Evolutionary conservation across 345 rosid genomes (phyloP), one percentile per base, ranked within the genome.

Genomic region (Eucalyptus sp.): DNA sequence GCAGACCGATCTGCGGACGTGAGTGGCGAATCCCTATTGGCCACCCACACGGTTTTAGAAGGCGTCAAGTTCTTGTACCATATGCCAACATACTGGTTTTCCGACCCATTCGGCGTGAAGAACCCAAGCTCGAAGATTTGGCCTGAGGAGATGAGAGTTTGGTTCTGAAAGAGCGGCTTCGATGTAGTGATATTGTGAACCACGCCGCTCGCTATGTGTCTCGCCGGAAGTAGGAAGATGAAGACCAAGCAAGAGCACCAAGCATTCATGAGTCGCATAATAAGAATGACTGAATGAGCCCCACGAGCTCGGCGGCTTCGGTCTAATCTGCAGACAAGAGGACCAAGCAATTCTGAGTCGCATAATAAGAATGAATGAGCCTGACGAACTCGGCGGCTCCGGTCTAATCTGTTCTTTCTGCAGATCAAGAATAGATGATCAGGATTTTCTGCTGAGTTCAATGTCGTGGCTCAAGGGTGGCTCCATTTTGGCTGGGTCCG

Each of bases 21-120:
- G 17, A 93, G 91, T 7, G 95, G 92, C 89, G 24, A 15, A 68
- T 68, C 44, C 44, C 80, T 9, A 68, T 68, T 68, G 44, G 80
- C 80, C 2, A 68, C 44, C 44, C 80, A 68, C 43, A 68, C 44
- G 24, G 5, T 33, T 16, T 10, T 68, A 31, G 25, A 5, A 15
- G 43, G 79, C 2, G 44, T 68, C 81, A 16, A 31, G 81, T 37
- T 68, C 44, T 68, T 68, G 80, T 8, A 68, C 80, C 80, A 1
- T 4, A 33, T 33, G 80, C 80, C 80, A 33, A 68, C 80, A 33
- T 68, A 68, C 31, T 68, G 80, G 5, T 68, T 17, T 33, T 16
- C 24, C 18, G 4, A 68, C 31, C 43, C 80, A 33, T 68, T 17
- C 10, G 43, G 80, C 41, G 80, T 68, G 44, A 68, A 33, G 80